These are phyloP conservation scores for Amyloporia xantha DNA, from an alignment of 768 basidiomycete species.

Conservation along the genomic window DNA sequence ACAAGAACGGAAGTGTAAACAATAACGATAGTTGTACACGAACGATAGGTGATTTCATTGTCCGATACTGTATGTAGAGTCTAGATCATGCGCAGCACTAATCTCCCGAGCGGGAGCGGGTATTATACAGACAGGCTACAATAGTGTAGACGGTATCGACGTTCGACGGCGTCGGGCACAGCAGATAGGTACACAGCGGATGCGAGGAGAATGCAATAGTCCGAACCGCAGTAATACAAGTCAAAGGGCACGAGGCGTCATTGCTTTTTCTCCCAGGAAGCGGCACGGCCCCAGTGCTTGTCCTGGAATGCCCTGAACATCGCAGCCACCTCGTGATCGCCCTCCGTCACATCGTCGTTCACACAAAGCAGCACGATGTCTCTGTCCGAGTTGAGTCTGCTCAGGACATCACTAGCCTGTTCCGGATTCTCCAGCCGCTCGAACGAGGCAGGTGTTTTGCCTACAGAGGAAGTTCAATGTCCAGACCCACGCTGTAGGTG, in stretches of 20 bases:
- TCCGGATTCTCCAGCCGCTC: conserved; percentile 19
- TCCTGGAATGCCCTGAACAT: conserved; percentile 16
- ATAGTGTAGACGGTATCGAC: background rate
- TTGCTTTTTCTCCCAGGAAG: conserved; percentile 18
- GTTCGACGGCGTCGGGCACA: background rate
- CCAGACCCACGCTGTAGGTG: background rate
- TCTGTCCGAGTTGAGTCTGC: conserved; percentile 12
- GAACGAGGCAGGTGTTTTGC: conserved; percentile 20
- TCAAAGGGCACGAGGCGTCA: no score
- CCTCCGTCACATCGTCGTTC: conserved; percentile 26
- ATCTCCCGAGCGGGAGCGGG: no score
- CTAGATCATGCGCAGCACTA: no score
- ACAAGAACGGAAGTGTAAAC: background rate
- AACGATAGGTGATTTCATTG: background rate
- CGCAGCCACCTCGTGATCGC: conserved; percentile 9
- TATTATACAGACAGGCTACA: background rate
- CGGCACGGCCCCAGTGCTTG: conserved; percentile 14
- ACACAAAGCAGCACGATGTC: conserved; percentile 27
- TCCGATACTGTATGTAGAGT: background rate
- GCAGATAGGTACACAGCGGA: no score
- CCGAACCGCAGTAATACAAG: no score
- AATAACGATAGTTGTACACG: background rate
- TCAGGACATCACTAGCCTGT: conserved; percentile 13
- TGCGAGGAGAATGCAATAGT: no score
- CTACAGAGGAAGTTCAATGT: conserved; percentile 2